These are phyloP conservation scores for Leccinum cinnamomeum DNA, from an alignment of 1,284 basidiomycete genomes.

Conservation along the genomic window DNA sequence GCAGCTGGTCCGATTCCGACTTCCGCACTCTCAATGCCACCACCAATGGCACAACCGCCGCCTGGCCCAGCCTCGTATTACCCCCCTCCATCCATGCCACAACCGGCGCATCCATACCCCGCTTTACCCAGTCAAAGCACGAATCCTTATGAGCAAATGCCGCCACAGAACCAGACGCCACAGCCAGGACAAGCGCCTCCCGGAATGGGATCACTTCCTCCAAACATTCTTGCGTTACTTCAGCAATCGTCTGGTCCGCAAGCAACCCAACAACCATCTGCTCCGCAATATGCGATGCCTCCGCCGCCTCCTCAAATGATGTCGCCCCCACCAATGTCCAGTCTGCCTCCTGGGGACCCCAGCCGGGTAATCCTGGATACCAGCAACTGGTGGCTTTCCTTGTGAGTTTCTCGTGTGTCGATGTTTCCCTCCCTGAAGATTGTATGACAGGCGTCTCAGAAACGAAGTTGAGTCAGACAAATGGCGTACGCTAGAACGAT, in stretches of 20 bases:
- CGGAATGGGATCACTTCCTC: conserved; percentile 48
- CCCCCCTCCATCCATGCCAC: conserved; percentile 40
- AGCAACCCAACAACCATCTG: conserved; percentile 37
- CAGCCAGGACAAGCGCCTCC: conserved; percentile 38
- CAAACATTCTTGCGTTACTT: conserved; percentile 63
- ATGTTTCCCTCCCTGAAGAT: neutral
- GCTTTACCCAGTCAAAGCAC: conserved; percentile 29
- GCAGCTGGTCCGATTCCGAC: conserved; percentile 36
- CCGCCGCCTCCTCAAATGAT: conserved; percentile 38
- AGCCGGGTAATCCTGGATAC: conserved; percentile 44
- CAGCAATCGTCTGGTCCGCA: conserved; percentile 47
- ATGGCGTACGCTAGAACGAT: neutral
- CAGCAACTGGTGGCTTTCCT: conserved; percentile 58
- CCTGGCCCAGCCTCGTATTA: conserved; percentile 41
- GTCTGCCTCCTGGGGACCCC: conserved; percentile 36
- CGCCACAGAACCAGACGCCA: conserved; percentile 38
- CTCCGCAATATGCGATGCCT: conserved; percentile 43
- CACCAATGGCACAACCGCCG: conserved; percentile 38
- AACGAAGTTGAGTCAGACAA: conserved; percentile 20
- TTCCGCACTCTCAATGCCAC: conserved; percentile 29
- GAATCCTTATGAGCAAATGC: conserved; percentile 40
- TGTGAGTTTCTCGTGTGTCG: conserved; percentile 36
- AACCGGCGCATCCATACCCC: conserved; percentile 38
- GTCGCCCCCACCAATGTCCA: conserved; percentile 42
- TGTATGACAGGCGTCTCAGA: conserved; percentile 25